A percentile compares a stretch with the other conserved stretches of the same genome.
Evolutionary conservation across 345 rosid genomes (phyloP).

Genomic region (Lumnitzera littorea): DNA sequence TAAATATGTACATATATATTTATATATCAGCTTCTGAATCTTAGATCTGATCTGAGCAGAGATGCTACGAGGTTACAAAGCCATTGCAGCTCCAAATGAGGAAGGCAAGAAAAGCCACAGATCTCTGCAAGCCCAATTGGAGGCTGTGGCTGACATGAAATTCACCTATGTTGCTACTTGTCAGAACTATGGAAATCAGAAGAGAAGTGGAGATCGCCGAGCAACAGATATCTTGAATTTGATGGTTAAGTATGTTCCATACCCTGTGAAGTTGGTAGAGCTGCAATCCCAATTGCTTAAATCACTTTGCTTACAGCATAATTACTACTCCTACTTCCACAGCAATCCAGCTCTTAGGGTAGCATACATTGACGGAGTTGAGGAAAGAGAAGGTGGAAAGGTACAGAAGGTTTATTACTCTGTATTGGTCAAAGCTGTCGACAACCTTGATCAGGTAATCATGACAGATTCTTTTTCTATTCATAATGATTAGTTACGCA

Average conservation of each 20-base stretch:
- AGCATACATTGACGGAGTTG: slow-evolving; percentile 94
- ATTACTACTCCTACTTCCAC: slow-evolving; percentile 20
- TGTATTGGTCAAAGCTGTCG: slow-evolving; percentile 82
- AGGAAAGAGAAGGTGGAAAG: slow-evolving; percentile 74
- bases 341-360: slow-evolving; percentile 94
- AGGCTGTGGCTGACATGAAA: slow-evolving; percentile 95
- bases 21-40: slow-evolving; percentile 9
- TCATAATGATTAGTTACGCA: not conserved
- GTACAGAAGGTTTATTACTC: slow-evolving; percentile 82
- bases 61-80: slow-evolving; percentile 92
- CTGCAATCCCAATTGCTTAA: slow-evolving; percentile 4
- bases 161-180: slow-evolving; percentile 96
- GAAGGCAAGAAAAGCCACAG: slow-evolving; percentile 89
- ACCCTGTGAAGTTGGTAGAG: slow-evolving; percentile 7
- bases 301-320: slow-evolving; percentile 5
- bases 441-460: slow-evolving; percentile 86
- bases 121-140: slow-evolving; percentile 74
- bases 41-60: slow-evolving; percentile 35
- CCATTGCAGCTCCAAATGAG: slow-evolving; percentile 69
- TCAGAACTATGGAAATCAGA: slow-evolving; percentile 90
- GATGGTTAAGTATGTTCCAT: slow-evolving; percentile 88
- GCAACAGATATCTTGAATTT: slow-evolving; percentile 93
- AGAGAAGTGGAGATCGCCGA: slow-evolving; percentile 85
- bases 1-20: too few relatives aligned
- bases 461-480: slow-evolving; percentile 8